These are phyloP conservation scores for Kodamaea hsintzibuensis DNA, from an alignment of 805 yeast species.

Conservation along the genomic window DNA sequence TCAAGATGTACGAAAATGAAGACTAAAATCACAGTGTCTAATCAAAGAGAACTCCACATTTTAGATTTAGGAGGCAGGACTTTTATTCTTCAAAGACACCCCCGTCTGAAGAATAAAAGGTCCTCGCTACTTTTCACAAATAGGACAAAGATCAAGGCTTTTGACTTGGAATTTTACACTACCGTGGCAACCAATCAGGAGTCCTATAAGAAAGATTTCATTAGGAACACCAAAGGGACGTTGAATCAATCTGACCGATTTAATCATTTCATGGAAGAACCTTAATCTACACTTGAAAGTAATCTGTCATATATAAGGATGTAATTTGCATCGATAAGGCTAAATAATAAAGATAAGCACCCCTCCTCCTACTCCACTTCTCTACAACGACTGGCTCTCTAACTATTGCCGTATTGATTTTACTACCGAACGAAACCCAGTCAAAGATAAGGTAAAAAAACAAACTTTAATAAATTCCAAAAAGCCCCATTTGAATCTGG, in stretches of 20 bases:
- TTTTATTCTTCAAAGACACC: too few species aligned
- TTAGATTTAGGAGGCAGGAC: not conserved
- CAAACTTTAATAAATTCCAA: not conserved
- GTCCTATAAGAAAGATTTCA: not conserved
- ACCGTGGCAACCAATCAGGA: not conserved
- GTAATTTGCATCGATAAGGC: not conserved
- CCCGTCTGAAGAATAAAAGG: not conserved
- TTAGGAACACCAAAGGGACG: not conserved
- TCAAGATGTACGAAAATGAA: not conserved
- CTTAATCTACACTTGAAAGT: not conserved
- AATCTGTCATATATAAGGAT: not conserved
- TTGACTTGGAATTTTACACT: not conserved
- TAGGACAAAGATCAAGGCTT: not conserved
- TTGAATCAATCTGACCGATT: not conserved
- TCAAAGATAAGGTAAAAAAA: not conserved
- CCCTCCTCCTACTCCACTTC: not conserved
- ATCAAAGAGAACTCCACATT: not conserved
- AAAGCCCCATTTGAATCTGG: not conserved
- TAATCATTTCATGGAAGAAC: not conserved
- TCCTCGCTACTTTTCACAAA: too few species aligned
- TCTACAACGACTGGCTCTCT: not conserved
- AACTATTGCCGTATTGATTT: not conserved
- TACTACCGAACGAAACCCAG: not conserved
- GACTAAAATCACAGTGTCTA: not conserved
- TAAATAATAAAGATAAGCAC: not conserved